Conservation (phyloP, 2,329 filamentous ascomycete genomes). For the Claviceps sp. region DNA sequence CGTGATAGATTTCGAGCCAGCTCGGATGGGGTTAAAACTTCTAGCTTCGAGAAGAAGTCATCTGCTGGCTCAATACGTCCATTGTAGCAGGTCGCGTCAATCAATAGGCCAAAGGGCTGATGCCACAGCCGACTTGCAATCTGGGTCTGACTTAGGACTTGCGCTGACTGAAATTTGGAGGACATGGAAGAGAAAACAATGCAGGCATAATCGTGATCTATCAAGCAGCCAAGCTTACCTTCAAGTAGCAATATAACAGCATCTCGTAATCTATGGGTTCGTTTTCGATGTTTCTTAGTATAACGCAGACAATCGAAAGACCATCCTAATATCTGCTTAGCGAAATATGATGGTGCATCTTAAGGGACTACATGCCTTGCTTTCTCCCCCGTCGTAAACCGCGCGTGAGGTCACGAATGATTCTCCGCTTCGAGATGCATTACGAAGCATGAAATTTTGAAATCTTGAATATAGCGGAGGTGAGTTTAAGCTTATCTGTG, state of each 20-base stretch:
- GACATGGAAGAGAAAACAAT: neutral
- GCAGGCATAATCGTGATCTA: neutral
- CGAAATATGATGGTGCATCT: neutral
- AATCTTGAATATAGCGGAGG: constrained; percentile 54
- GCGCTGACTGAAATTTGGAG: neutral
- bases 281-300: constrained; percentile 52
- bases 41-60: constrained; percentile 49
- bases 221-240: constrained; percentile 26
- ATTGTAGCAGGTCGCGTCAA: constrained; percentile 58
- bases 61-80: constrained; percentile 55
- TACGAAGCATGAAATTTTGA: constrained; percentile 60
- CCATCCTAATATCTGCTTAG: constrained; percentile 38
- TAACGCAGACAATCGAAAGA: constrained; percentile 54
- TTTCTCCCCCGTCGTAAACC: constrained; percentile 59
- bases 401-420: constrained; percentile 51
- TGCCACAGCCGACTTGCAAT: constrained; percentile 60
- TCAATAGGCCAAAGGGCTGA: constrained; percentile 51
- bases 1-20: constrained; percentile 44
- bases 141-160: constrained; percentile 18
- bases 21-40: constrained; percentile 49
- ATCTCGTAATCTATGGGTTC: constrained; percentile 54
- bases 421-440: constrained; percentile 52
- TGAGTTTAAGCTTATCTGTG: constrained; percentile 48
- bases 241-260: constrained; percentile 53
- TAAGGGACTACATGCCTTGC: constrained; percentile 33